Evolutionary conservation across 805 yeast genomes (phyloP), one percentile per base, ranked within the genome.

Genomic region (Monosporozyma aquatica): DNA sequence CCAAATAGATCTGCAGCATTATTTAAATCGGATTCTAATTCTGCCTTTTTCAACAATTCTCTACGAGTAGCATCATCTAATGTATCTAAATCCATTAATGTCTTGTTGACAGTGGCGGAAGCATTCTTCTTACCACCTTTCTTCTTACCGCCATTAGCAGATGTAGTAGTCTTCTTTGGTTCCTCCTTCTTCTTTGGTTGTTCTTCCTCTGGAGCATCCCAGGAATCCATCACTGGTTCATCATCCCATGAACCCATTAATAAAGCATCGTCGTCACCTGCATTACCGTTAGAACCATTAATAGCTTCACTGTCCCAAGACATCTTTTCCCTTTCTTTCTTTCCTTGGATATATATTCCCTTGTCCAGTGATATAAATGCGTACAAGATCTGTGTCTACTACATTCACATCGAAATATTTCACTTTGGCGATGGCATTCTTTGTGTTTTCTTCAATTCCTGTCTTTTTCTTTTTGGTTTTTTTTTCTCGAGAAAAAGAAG

Each of bases 1-100:
- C 87, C 95, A 59, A 90, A 87, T 53, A 90, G 70, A 54, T 85
- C 95, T 7, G 95, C 90, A 24, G 98, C 97, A 59, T 85, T 86
- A 64, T 85, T 86, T 62, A 90, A 70, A 67, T 90, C 98, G 22
- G 95, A 75, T 38, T 77, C 80, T 46, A 86, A 56, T 65, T 90
- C 95, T 17, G 92, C 95, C 61, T 82, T 71, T 57, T 72, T 80
- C 64, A 84, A 70, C 63, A 87, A 64, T 57, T 82, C 87, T 52
- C 70, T 75, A 57, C 86, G 74, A n/a, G 90, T 80, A 48, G 69
- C 70, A 50, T 77, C 83, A 61, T 86, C 95, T 32, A 83, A 74
- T 14, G 68, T 68, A 47, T 82, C 90, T 48, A 83, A 71, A 55
- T 76, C 53, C 38, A 71, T 56, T 11, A 64, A 69, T 11, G 64